phyloP scores from a whole-genome alignment of 805 yeast genomes.

The Yamadazyma endophytica region DNA sequence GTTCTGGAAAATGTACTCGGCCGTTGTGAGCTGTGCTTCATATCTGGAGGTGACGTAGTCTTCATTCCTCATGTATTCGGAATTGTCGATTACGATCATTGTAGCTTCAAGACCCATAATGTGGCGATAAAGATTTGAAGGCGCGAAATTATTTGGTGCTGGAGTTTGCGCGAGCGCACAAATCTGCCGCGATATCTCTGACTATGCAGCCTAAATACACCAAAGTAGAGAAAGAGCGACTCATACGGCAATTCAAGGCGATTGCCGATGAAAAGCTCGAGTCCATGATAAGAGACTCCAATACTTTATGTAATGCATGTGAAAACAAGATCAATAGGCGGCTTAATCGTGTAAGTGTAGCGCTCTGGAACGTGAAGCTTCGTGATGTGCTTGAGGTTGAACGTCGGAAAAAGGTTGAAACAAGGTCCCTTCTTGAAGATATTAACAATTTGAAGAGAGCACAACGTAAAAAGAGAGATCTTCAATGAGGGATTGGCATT shows the following conservation, averaged over 20 bases:
- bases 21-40: slow-evolving; percentile 89
- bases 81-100: slow-evolving; percentile 91
- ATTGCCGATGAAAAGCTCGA: slow-evolving; percentile 17
- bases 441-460: slow-evolving; percentile 6
- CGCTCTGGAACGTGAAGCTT: slow-evolving; percentile 46
- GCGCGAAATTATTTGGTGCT: too few relatives aligned
- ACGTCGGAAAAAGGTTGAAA: slow-evolving; percentile 30
- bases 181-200: slow-evolving; percentile 5
- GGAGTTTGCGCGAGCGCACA: not conserved
- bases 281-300: slow-evolving; percentile 21
- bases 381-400: slow-evolving; percentile 44
- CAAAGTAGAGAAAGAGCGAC: slow-evolving; percentile 28
- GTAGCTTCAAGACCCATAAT: slow-evolving; percentile 94
- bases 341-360: slow-evolving; percentile 43
- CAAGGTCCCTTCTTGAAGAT: slow-evolving; percentile 26
- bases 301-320: slow-evolving; percentile 19
- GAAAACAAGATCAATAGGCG: slow-evolving; percentile 38
- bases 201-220: too few relatives aligned
- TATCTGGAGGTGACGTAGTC: slow-evolving; percentile 85
- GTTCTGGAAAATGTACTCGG: slow-evolving; percentile 78
- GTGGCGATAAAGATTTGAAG: slow-evolving; percentile 1
- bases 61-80: slow-evolving; percentile 94
- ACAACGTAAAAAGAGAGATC: not conserved
- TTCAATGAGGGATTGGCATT: too few relatives aligned
- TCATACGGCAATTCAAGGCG: slow-evolving; percentile 26